Evolutionary conservation across 306 rosid species (phyloP).

Genomic region (Trichosanthes truncata): DNA sequence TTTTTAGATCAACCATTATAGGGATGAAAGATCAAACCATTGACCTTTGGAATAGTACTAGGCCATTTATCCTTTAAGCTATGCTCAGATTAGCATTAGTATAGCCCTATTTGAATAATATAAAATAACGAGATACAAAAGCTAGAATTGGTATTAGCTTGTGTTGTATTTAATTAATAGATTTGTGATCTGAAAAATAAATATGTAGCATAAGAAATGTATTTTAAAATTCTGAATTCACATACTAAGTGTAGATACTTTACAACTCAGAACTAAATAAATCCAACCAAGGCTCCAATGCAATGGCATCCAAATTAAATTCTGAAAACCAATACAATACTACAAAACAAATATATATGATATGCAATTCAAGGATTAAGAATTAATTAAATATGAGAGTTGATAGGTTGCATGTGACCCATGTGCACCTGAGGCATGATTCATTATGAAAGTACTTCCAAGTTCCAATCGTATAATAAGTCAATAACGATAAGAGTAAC

Average conservation of each 20-base stretch:
- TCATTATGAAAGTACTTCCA: neutral
- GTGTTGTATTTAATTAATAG: neutral
- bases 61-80: neutral
- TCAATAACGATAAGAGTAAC: neutral
- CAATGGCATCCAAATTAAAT: neutral
- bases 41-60: neutral
- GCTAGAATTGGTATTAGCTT: neutral
- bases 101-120: too few species aligned
- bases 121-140: neutral
- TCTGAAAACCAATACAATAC: neutral
- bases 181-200: neutral
- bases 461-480: neutral
- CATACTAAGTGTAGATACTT: neutral
- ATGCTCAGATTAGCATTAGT: too few species aligned
- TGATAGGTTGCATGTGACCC: constrained; percentile 3
- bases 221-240: neutral
- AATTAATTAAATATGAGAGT: neutral
- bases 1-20: too few species aligned
- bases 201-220: neutral
- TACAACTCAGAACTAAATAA: neutral
- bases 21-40: neutral
- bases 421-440: neutral
- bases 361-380: neutral
- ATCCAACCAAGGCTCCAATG: neutral
- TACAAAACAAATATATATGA: neutral